Evolutionary conservation across 495 filamentous ascomycete species (phyloP).

Genomic region (Cladorrhinum samala): DNA sequence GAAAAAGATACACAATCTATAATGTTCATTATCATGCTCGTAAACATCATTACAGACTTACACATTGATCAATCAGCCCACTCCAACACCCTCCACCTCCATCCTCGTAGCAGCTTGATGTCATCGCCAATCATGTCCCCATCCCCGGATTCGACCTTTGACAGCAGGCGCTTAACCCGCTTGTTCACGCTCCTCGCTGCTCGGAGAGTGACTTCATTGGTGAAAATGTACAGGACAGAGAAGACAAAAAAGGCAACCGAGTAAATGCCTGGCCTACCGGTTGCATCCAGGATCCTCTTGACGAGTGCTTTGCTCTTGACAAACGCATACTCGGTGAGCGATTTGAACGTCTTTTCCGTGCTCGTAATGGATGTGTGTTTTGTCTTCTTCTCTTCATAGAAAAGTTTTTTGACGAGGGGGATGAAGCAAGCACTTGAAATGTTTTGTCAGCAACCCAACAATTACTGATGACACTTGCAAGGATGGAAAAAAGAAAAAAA

Average conservation of each 20-base stretch:
- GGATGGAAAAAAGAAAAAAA: neutral
- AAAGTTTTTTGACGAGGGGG: conserved; percentile 36
- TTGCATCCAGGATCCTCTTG: conserved; percentile 32
- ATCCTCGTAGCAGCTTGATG: conserved; percentile 35
- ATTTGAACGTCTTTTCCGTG: neutral
- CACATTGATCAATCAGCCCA: conserved; percentile 25
- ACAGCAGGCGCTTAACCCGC: conserved; percentile 33
- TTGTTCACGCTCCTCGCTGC: conserved; percentile 35
- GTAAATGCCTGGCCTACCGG: conserved; percentile 33
- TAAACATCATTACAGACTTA: neutral
- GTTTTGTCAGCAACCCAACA: neutral
- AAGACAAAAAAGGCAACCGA: conserved; percentile 43
- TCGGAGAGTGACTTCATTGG: conserved; percentile 41
- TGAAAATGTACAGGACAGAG: conserved; percentile 41
- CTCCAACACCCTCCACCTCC: conserved; percentile 41
- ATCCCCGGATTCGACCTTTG: conserved; percentile 36
- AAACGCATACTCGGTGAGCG: conserved; percentile 44
- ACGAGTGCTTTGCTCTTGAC: conserved; percentile 35
- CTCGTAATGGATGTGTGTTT: conserved; percentile 29
- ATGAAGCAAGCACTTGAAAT: conserved; percentile 35
- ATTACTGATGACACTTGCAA: neutral
- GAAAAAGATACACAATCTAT: too few relatives aligned
- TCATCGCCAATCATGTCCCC: conserved; percentile 36
- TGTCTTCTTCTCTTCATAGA: conserved; percentile 28
- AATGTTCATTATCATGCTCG: neutral